These are phyloP conservation scores for Scortechinia acanthostroma DNA, from an alignment of 2,329 filamentous ascomycete genomes.

Conservation along the genomic window DNA sequence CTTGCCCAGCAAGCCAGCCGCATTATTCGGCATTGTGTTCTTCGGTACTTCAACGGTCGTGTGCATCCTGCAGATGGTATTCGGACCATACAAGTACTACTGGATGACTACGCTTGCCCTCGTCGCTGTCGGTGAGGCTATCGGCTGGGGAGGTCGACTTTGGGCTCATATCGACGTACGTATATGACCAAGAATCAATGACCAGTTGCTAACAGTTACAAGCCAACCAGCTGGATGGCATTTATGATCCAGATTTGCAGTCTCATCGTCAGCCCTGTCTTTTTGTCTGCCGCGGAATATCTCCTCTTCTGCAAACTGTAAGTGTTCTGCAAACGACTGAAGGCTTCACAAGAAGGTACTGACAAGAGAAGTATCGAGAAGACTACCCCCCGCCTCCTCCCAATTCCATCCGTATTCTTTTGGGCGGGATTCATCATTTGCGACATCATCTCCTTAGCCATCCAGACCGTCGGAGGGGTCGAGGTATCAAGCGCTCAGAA, in stretches of 20 bases:
- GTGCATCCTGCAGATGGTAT: not conserved
- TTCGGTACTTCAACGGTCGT: not conserved
- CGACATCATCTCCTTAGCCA: not conserved
- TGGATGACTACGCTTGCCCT: not conserved
- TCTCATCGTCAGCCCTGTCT: slow-evolving; percentile 1
- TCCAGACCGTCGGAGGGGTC: not conserved
- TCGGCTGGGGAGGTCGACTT: not conserved
- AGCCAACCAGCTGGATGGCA: not conserved
- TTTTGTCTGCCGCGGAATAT: not conserved
- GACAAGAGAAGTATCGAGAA: not conserved
- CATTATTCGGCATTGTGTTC: not conserved
- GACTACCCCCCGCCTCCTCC: not conserved
- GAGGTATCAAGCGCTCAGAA: not conserved
- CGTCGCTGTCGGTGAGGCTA: not conserved
- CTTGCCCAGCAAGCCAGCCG: not conserved
- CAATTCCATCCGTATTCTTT: not conserved
- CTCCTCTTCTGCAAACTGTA: not conserved
- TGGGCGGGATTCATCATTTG: not conserved
- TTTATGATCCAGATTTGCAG: slow-evolving; percentile 1
- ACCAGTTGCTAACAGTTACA: too few species aligned
- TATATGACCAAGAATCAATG: too few species aligned
- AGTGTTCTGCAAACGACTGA: not conserved
- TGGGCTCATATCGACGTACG: not conserved
- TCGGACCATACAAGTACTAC: not conserved
- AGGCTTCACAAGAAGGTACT: not conserved